These are phyloP conservation scores for Acanthamoeba healyi DNA, from an alignment of 208 protist species.

Conservation along the genomic window DNA sequence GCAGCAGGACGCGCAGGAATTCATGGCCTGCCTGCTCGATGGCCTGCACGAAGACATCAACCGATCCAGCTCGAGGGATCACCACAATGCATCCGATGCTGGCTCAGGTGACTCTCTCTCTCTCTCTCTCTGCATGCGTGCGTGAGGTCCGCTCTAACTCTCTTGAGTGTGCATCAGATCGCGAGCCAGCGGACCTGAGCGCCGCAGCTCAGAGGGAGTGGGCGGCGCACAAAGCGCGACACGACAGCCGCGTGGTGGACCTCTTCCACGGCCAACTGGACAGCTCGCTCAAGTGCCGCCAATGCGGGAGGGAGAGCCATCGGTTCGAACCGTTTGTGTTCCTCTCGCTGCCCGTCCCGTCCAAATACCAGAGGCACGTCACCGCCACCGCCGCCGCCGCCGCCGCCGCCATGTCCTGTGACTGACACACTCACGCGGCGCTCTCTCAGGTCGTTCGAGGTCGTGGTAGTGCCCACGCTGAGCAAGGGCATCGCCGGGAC, in stretches of 20 bases:
- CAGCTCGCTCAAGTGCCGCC: not conserved
- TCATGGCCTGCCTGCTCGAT: conserved; percentile 65
- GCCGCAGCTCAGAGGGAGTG: not conserved
- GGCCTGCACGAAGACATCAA: conserved; percentile 78
- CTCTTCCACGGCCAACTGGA: conserved; percentile 47
- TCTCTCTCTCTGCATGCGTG: not conserved
- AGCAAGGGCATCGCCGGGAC: not conserved
- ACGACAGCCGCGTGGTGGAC: conserved; percentile 54
- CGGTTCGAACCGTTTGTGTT: conserved; percentile 53
- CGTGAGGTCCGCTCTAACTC: too few relatives aligned
- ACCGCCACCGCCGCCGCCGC: not conserved
- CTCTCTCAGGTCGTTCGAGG: not conserved
- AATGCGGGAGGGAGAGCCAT: not conserved
- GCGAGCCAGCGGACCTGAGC: not conserved
- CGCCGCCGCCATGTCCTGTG: not conserved
- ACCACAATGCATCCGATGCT: not conserved
- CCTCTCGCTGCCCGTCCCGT: conserved; percentile 45
- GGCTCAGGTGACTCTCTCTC: too few relatives aligned
- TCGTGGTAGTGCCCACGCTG: conserved; percentile 43
- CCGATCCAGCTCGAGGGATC: too few relatives aligned
- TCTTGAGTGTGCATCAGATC: not conserved
- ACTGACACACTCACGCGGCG: not conserved
- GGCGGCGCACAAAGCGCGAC: not conserved
- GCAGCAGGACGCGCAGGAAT: conserved; percentile 81
- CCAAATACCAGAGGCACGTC: conserved; percentile 55